phyloP scores from a whole-genome alignment of 202 grass and related monocot species.

The Setaria viridis region DNA sequence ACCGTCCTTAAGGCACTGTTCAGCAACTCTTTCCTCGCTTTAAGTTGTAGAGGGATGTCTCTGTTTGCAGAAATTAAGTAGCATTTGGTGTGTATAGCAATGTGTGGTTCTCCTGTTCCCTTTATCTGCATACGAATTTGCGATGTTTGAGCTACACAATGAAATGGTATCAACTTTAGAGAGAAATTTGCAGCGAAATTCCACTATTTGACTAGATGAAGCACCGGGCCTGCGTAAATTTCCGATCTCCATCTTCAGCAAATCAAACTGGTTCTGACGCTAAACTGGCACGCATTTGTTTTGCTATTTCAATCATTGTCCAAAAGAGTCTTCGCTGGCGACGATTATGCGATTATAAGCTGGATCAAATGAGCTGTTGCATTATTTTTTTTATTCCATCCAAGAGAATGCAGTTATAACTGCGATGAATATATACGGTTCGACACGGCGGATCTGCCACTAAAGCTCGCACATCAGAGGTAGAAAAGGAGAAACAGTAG shows the following conservation, averaged over 20 bases:
- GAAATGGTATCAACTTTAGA: background rate
- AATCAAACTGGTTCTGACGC: background rate
- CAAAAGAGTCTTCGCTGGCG: background rate
- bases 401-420: background rate
- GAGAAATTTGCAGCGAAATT: background rate
- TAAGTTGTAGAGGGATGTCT: background rate
- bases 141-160: background rate
- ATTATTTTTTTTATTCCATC: background rate
- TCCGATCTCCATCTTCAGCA: background rate
- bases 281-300: background rate
- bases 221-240: background rate
- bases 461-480: background rate
- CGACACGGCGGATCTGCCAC: background rate
- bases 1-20: background rate
- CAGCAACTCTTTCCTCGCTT: background rate
- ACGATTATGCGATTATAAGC: background rate
- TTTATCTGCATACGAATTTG: background rate
- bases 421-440: background rate
- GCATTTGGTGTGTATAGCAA: background rate
- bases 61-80: constrained; percentile 26
- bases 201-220: background rate
- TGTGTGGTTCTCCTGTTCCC: background rate
- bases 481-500: background rate
- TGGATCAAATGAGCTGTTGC: background rate
- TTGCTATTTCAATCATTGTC: background rate